These are phyloP conservation scores for Ophiostoma sp. DNA, from an alignment of 2,329 filamentous ascomycete species.

Conservation along the genomic window DNA sequence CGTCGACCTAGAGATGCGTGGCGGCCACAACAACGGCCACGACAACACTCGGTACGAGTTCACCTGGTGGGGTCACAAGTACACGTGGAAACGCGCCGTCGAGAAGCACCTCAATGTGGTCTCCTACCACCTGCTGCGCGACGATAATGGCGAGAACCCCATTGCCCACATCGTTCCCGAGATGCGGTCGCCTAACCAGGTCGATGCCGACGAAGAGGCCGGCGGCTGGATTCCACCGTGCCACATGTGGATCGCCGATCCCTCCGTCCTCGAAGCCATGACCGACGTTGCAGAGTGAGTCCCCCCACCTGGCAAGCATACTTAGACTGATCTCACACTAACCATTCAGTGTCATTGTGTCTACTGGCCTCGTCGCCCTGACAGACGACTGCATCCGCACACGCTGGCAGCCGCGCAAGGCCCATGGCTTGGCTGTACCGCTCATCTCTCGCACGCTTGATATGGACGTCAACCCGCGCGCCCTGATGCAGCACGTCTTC, in stretches of 20 bases:
- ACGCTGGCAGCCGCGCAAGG: slow-evolving; percentile 62
- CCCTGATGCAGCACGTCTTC: slow-evolving; percentile 40
- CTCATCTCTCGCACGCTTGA: slow-evolving; percentile 37
- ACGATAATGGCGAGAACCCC: slow-evolving; percentile 56
- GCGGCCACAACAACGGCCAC: slow-evolving; percentile 40
- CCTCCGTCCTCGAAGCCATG: slow-evolving; percentile 64
- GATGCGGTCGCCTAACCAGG: slow-evolving; percentile 68
- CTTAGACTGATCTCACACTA: slow-evolving; percentile 32
- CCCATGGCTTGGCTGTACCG: slow-evolving; percentile 42
- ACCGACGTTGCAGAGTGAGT: slow-evolving; percentile 85
- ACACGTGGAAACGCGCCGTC: slow-evolving; percentile 76
- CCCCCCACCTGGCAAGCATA: neutral
- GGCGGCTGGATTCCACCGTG: slow-evolving; percentile 90
- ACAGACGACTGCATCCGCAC: slow-evolving; percentile 89
- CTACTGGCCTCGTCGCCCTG: slow-evolving; percentile 84
- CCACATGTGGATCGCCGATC: slow-evolving; percentile 85
- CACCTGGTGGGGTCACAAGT: slow-evolving; percentile 86
- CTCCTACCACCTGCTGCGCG: slow-evolving; percentile 77
- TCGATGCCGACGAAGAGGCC: slow-evolving; percentile 68
- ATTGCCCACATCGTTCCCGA: slow-evolving; percentile 87
- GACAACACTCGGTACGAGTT: slow-evolving; percentile 76
- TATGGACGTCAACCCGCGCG: slow-evolving; percentile 41
- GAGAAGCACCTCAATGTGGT: slow-evolving; percentile 68
- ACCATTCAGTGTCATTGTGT: slow-evolving; percentile 71
- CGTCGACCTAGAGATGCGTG: slow-evolving; percentile 73